These are phyloP conservation scores for Xylariaceae sp. DNA, from an alignment of 2,329 filamentous ascomycete genomes.

Conservation along the genomic window DNA sequence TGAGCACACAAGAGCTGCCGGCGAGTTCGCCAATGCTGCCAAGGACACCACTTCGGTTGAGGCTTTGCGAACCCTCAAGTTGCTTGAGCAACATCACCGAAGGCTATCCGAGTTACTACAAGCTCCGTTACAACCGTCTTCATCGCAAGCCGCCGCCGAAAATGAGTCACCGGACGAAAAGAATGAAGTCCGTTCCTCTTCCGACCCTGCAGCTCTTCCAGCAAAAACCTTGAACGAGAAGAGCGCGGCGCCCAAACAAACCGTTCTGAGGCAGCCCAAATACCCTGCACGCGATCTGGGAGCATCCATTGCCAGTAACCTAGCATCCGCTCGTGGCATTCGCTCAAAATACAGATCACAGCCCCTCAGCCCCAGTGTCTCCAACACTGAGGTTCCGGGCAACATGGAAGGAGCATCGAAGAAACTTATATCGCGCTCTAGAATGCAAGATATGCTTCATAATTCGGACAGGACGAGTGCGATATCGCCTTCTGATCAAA, in stretches of 20 bases:
- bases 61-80: conserved; percentile 75
- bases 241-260: conserved; percentile 33
- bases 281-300: conserved; percentile 64
- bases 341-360: conserved; percentile 60
- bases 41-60: conserved; percentile 63
- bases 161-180: conserved; percentile 39
- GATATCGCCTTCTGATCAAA: conserved; percentile 43
- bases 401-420: conserved; percentile 58
- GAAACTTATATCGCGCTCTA: conserved; percentile 46
- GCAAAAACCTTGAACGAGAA: conserved; percentile 26
- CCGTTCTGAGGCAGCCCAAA: conserved; percentile 42
- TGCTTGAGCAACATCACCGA: conserved; percentile 85
- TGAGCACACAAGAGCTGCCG: conserved; percentile 83
- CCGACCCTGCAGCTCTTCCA: conserved; percentile 26
- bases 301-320: conserved; percentile 82
- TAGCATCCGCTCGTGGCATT: conserved; percentile 82
- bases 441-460: conserved; percentile 56
- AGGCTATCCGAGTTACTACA: conserved; percentile 78
- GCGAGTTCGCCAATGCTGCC: conserved; percentile 82
- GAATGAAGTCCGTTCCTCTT: conserved; percentile 23
- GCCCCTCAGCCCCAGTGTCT: conserved; percentile 67
- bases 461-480: conserved; percentile 50
- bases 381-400: conserved; percentile 68
- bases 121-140: conserved; percentile 56
- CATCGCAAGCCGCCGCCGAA: conserved; percentile 37